These are phyloP conservation scores for Graphiopsis chlorocephala DNA, from an alignment of 2,329 filamentous ascomycete genomes.

Conservation along the genomic window DNA sequence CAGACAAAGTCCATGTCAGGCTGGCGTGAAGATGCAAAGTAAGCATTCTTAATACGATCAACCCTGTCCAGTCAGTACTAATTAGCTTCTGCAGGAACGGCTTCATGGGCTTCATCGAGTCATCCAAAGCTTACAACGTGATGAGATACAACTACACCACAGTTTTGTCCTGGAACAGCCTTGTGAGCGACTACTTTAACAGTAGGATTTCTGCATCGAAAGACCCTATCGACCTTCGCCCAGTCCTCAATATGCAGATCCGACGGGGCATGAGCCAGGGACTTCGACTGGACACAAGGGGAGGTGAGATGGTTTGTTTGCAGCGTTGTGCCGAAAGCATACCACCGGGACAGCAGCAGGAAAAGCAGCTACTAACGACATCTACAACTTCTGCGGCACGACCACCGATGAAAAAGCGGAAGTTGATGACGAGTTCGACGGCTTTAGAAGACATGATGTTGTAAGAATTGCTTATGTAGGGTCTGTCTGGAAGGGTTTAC, in stretches of 20 bases:
- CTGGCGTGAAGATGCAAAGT: background rate
- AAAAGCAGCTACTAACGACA: too few species aligned
- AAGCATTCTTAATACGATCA: background rate
- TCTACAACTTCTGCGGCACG: background rate
- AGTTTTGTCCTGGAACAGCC: background rate
- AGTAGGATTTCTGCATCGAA: background rate
- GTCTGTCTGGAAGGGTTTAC: background rate
- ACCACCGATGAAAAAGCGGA: slow-evolving; percentile 15
- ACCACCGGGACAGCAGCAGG: background rate
- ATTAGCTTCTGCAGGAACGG: background rate
- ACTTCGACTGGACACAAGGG: background rate
- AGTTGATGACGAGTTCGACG: slow-evolving; percentile 15
- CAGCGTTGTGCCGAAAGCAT: background rate
- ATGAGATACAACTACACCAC: background rate
- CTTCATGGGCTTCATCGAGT: background rate
- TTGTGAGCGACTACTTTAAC: background rate
- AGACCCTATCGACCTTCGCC: background rate
- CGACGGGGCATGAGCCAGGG: background rate
- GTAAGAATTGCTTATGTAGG: background rate
- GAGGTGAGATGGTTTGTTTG: background rate
- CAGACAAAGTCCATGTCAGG: background rate
- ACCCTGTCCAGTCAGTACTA: background rate
- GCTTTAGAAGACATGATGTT: slow-evolving; percentile 13
- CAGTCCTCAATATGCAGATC: background rate
- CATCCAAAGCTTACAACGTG: background rate